A percentile compares a stretch with the other conserved stretches of the same genome.
Conservation (phyloP, 83 land plant species). For the Thuja plicata region DNA sequence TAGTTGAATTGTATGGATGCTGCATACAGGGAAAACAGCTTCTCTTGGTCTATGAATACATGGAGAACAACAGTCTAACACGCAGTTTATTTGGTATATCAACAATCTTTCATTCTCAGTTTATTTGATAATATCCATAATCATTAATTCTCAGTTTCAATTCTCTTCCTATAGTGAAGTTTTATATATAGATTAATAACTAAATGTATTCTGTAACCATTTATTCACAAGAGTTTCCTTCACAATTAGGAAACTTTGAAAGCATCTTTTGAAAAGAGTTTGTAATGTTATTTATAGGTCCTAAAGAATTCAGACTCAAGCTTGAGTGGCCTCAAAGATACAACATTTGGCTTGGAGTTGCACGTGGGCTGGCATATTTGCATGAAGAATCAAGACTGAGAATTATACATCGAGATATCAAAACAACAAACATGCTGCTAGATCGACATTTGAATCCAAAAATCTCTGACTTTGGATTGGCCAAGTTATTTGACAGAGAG, state of each 20-base stretch:
- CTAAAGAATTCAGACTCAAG: neutral
- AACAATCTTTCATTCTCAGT: neutral
- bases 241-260: neutral
- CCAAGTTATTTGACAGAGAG: slow-evolving; percentile 2
- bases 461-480: slow-evolving; percentile 9
- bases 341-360: slow-evolving; percentile 15
- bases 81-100: slow-evolving; percentile 2
- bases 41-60: neutral
- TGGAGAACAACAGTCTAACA: neutral
- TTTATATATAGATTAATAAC: neutral
- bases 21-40: neutral
- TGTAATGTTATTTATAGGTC: neutral
- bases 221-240: neutral
- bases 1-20: neutral
- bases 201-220: neutral
- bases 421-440: neutral
- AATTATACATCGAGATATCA: slow-evolving; percentile 18
- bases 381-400: neutral
- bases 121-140: too few relatives aligned
- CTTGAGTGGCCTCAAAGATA: slow-evolving; percentile 9
- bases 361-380: neutral
- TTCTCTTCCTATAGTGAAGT: neutral
- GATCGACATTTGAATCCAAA: slow-evolving; percentile 9
- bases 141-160: neutral
- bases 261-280: neutral